phyloP scores from a whole-genome alignment of 2,329 filamentous ascomycete species.

The Thielaviopsis cerberus region DNA sequence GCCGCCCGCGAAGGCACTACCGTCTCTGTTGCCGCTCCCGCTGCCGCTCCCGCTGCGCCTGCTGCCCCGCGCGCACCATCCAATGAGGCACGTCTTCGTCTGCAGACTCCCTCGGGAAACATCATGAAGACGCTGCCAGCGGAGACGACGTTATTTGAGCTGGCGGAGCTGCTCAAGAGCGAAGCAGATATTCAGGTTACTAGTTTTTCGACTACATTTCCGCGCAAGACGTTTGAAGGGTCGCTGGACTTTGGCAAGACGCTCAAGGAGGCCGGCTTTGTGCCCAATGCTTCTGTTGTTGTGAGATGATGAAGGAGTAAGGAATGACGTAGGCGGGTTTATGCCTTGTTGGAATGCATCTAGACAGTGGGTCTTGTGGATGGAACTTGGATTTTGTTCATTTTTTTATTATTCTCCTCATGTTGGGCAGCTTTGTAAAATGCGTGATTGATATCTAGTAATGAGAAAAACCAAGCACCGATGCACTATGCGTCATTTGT shows the following conservation, averaged over 20 bases:
- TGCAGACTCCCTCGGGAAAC: conserved; percentile 58
- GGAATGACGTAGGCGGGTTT: neutral
- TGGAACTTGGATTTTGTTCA: too few species aligned
- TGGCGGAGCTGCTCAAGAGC: conserved; percentile 54
- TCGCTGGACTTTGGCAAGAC: conserved; percentile 68
- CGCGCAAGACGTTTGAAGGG: conserved; percentile 58
- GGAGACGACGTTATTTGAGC: conserved; percentile 82
- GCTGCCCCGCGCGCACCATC: conserved; percentile 47
- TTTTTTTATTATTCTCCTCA: too few species aligned
- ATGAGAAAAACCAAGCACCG: neutral
- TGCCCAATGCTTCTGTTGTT: conserved; percentile 79
- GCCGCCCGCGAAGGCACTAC: conserved; percentile 63
- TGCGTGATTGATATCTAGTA: too few species aligned
- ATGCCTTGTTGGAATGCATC: neutral
- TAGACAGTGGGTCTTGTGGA: neutral
- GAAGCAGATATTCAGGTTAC: conserved; percentile 54
- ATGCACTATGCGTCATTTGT: too few species aligned
- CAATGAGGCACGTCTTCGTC: conserved; percentile 60
- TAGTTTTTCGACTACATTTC: conserved; percentile 74
- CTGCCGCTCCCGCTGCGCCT: conserved; percentile 25
- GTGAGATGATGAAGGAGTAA: conserved; percentile 29
- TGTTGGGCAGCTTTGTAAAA: too few species aligned
- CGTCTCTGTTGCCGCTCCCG: conserved; percentile 23
- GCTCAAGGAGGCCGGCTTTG: conserved; percentile 75
- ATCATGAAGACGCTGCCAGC: conserved; percentile 75